Evolutionary conservation across 2,329 filamentous ascomycete species (phyloP), one percentile per base, ranked within the genome.

Genomic region (Stagonosporopsis cucurbitacearum): DNA sequence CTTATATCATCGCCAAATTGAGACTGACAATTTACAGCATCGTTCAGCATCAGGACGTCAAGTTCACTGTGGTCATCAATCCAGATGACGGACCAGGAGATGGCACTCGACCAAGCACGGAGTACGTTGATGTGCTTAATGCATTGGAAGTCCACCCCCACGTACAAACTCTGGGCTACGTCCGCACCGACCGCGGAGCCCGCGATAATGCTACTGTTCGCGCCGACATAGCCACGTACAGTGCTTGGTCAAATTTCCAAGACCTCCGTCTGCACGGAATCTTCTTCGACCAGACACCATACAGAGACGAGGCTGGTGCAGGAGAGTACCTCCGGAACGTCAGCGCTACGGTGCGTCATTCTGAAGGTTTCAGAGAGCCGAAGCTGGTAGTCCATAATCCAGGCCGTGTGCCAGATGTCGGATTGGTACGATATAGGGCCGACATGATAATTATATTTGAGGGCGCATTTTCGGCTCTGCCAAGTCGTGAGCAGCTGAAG

Each of bases 31-130:
- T 6, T 37, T 15, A 15, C 40, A 69, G 68, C 15, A 57, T 60
- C 4, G 37, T 64, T 5, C 56, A 63, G 33, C 58, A 80, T 59
- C 73, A 73, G 11, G 61, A 77, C 23, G 67, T 75, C 55, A 74
- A 79, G 53, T 84, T 84, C 65, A 83, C 81, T 22, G 75, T 82
- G 6, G 73, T 80, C 43, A 78, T 83, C 47, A 83, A 82, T 44
- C 78, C 77, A 63, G 74, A 71, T 57, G 77, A 68, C 58, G 67
- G 72, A 58, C 82, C 78, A 63, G 81, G 80, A 62, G 71, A 62
- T 37, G 58, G 66, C 19, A 60, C 71, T 7, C 64, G 78, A 54
- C 80, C 79, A 5, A 72, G 78, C 60, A 68, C 64, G 32, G 74
- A 77, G 56, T 81, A 80, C 61, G 74, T 77, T 17, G 64, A 67